Evolutionary conservation across 176 grass and related monocot genomes (phyloP).

Genomic region (Carex scoparia): DNA sequence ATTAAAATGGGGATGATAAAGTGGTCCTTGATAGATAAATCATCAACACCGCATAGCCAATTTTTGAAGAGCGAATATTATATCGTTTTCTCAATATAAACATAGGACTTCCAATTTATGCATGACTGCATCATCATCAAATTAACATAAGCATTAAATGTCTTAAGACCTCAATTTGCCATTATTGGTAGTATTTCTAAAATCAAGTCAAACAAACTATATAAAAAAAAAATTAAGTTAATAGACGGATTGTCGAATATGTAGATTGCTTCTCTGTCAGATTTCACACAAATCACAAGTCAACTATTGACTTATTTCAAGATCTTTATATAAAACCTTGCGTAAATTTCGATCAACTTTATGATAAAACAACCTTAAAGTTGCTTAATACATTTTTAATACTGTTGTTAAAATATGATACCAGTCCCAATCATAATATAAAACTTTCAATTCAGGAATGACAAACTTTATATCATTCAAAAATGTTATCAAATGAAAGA

Average conservation of each 20-base stretch:
- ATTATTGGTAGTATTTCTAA: not conserved
- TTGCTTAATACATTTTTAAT: not conserved
- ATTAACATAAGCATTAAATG: not conserved
- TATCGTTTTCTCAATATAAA: no score
- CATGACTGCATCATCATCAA: no score
- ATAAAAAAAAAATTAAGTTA: not conserved
- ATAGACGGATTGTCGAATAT: not conserved
- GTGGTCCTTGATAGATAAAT: not conserved
- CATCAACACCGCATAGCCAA: not conserved
- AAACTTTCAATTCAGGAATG: not conserved
- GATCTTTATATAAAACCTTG: not conserved
- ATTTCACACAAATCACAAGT: not conserved
- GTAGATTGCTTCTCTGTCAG: not conserved
- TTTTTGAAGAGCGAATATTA: not conserved
- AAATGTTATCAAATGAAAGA: not conserved
- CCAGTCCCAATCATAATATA: not conserved
- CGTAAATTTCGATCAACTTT: not conserved
- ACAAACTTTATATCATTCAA: not conserved
- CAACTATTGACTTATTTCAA: not conserved
- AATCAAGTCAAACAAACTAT: slow-evolving; percentile 1
- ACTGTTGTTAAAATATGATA: not conserved
- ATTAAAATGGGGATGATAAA: not conserved
- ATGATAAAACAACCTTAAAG: not conserved
- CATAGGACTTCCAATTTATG: no score
- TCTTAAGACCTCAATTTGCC: not conserved